Evolutionary conservation across 2,329 filamentous ascomycete genomes (phyloP), one percentile per base, ranked within the genome.

Genomic region (Fusarium torulosum): DNA sequence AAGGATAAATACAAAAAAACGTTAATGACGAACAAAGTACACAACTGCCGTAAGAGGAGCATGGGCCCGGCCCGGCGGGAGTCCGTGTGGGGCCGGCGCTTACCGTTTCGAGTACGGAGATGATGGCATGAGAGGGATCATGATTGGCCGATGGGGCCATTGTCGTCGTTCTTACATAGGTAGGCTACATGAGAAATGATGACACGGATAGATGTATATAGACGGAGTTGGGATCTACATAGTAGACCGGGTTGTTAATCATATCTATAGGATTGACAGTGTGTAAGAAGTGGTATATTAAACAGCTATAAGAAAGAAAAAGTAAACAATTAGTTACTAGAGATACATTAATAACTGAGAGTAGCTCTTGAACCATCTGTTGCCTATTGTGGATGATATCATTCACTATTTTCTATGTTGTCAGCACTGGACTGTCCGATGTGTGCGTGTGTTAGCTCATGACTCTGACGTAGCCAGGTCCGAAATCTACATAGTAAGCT

Each of bases 81-180:
- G 47, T 46, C 49, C 41, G 27, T 43, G 61, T 53, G 65, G 65
- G 65, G 47, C 60, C 51, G 60, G 44, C 49, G 47, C 51, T 51
- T 66, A 21, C 51, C 35, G 23, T 44, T 46, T 56, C 19, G 52
- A 52, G 33, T 44, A 41, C 19, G 15, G 33, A 35, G 49, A 59
- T 38, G 37, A 50, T 50, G 11, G 21, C 38, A 46, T 25, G 14
- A 27, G 21, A 29, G 29, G 17, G 13, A 40, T 40, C 46, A 60
- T 63, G 49, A 60, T 49, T 35, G 33, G 49, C 35, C 52, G 51
- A 57, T 57, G 25, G 42, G n/a, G n/a, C n/a, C n/a, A n/a, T n/a
- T n/a, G n/a, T n/a, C n/a, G n/a, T 35, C 35, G 38, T 52, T 52
- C 41, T 63, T 35, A 51, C 42, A 52, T 53, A 40, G 41, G 43